A percentile compares a stretch with the other conserved stretches of the same genome.
Evolutionary conservation across 768 basidiomycete genomes (phyloP).

Genomic region (Amanita muscaria): DNA sequence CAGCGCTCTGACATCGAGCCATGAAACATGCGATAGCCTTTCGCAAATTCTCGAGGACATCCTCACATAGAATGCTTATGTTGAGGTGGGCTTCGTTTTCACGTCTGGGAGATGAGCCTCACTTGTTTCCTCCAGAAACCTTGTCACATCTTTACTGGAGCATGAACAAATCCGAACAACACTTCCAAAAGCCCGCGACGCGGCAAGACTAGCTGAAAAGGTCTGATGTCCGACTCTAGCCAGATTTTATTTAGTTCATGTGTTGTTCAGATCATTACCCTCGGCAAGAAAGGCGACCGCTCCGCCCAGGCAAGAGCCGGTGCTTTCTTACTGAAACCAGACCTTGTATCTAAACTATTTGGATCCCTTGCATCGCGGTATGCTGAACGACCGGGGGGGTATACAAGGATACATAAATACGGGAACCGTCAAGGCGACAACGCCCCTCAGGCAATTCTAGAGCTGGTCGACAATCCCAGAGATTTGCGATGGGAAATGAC

Average conservation of each 20-base stretch:
- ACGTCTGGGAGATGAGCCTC: slow-evolving; percentile 1
- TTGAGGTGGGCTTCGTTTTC: slow-evolving; percentile 50
- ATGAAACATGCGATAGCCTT: slow-evolving; percentile 97
- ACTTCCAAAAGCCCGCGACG: slow-evolving; percentile 87
- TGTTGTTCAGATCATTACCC: slow-evolving; percentile 66
- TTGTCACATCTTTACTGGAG: slow-evolving; percentile 89
- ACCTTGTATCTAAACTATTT: slow-evolving; percentile 77
- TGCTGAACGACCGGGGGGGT: slow-evolving; percentile 77
- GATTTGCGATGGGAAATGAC: slow-evolving; percentile 88
- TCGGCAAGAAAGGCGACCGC: slow-evolving; percentile 79
- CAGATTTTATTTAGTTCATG: slow-evolving; percentile 3
- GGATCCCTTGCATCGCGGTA: slow-evolving; percentile 74
- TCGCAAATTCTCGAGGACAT: slow-evolving; percentile 85
- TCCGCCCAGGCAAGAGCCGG: slow-evolving; percentile 64
- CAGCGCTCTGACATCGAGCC: too few relatives aligned
- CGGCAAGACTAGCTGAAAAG: slow-evolving; percentile 90
- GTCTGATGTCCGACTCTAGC: too few relatives aligned
- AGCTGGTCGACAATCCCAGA: slow-evolving; percentile 89
- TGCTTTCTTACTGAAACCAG: slow-evolving; percentile 68
- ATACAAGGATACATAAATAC: slow-evolving; percentile 88
- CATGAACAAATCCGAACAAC: slow-evolving; percentile 97
- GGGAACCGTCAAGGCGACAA: slow-evolving; percentile 90
- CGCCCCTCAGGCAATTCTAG: slow-evolving; percentile 85
- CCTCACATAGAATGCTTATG: slow-evolving; percentile 90
- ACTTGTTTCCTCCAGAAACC: slow-evolving; percentile 51